Percentiles rank a stretch among this genome's conserved stretches.
phyloP scores from a whole-genome alignment of 2,329 filamentous ascomycete species.

The Tympanopsis confertula region DNA sequence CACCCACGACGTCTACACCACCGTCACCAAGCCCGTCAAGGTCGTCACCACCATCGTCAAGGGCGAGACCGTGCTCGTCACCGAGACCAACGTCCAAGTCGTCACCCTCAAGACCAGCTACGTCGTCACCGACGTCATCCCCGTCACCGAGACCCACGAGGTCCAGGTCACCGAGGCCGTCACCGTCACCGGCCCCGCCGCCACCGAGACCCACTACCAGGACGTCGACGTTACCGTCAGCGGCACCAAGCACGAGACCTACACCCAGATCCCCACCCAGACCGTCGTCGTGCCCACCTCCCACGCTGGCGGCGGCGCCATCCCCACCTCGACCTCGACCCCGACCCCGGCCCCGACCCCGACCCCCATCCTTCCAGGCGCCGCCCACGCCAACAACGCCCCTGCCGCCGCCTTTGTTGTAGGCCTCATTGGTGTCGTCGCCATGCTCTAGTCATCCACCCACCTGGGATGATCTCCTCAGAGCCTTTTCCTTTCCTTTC shows the following conservation, averaged over 20 bases:
- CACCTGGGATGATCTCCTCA: too few relatives aligned
- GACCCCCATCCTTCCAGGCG: conserved; percentile 10
- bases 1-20: conserved; percentile 19
- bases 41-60: conserved; percentile 28
- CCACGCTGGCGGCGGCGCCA: conserved; percentile 11
- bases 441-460: conserved; percentile 25
- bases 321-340: conserved; percentile 11
- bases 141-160: conserved; percentile 24
- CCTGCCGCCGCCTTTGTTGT: conserved; percentile 22
- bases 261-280: conserved; percentile 11
- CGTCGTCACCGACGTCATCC: conserved; percentile 24
- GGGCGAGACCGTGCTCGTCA: conserved; percentile 26
- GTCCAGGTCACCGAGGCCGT: conserved; percentile 20
- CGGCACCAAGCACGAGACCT: conserved; percentile 18
- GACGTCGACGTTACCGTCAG: conserved; percentile 20
- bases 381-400: conserved; percentile 17
- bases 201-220: background rate
- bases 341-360: conserved; percentile 9
- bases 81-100: conserved; percentile 28
- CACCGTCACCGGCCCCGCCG: background rate
- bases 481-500: too few relatives aligned
- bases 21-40: conserved; percentile 25
- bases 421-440: conserved; percentile 23
- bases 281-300: conserved; percentile 17
- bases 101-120: conserved; percentile 21